Evolutionary conservation across 345 rosid genomes (phyloP), one percentile per base, ranked within the genome.

Genomic region (Ceriops zippeliana): DNA sequence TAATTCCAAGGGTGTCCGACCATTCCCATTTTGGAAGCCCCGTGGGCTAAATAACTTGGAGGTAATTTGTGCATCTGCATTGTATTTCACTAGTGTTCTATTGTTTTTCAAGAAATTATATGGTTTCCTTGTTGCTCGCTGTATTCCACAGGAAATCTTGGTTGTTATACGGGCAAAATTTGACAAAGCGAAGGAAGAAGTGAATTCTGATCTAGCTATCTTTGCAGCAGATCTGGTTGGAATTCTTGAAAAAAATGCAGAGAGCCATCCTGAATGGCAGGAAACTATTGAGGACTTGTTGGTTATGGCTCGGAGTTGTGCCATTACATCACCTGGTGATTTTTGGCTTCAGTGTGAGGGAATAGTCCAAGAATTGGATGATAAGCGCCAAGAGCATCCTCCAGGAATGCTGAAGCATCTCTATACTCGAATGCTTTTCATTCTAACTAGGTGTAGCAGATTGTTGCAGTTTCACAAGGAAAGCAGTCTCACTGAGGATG

Each of bases 261-360:
- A 92, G 73, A 87, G 81, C 74, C 98, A 96, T 81, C 99, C 99
- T 58, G 98, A 96, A 68, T 90, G 93, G 97, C 96, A 96, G 85
- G 96, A 93, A 84, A 89, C 97, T 19, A 89, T 96, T 49, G 99
- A 96, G 82, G 99, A 96, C 76, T 83, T 96, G 81, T 76, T 96
- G 80, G 76, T 96, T 82, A 81, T 92, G 81, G 99, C 99, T 83
- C 88, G 99, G 70, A 83, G 96, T 73, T 92, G 98, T 83, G 96
- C 95, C 71, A 85, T 96, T 97, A 83, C 92, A 66, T 80, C 87
- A 46, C 89, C 99, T 67, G 90, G 91, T 75, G 98, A 96, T 73
- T 96, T 96, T 80, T 96, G 99, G 99, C 98, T 92, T 79, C 98
- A 90, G 74, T 96, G 99, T 81, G 99, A 96, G 84, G 89, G 97